Evolutionary conservation across 495 filamentous ascomycete species (phyloP).

Genomic region (Poronia punctata): DNA sequence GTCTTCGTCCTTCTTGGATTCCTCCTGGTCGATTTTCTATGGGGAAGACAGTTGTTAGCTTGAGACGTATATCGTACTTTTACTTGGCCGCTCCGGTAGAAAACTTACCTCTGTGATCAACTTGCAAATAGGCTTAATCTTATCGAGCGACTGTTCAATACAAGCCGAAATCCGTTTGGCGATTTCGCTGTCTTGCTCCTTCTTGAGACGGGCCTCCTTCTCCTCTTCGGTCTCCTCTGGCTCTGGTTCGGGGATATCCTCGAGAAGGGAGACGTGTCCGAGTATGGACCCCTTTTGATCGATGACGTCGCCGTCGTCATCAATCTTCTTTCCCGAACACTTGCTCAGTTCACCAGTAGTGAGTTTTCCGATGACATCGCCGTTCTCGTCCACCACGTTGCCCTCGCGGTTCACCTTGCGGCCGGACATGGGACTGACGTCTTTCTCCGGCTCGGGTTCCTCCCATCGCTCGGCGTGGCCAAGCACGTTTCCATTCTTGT

Average conservation of each 20-base stretch:
- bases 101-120: constrained; percentile 72
- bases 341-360: constrained; percentile 65
- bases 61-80: not conserved
- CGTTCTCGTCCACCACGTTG: constrained; percentile 73
- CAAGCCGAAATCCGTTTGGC: constrained; percentile 70
- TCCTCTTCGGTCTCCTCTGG: constrained; percentile 37
- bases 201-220: constrained; percentile 50
- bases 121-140: constrained; percentile 76
- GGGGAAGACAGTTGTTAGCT: constrained; percentile 2
- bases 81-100: not conserved
- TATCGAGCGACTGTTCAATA: constrained; percentile 72
- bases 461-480: constrained; percentile 79
- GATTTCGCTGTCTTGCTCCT: constrained; percentile 63
- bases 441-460: constrained; percentile 63
- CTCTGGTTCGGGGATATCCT: constrained; percentile 57
- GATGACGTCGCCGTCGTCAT: constrained; percentile 79
- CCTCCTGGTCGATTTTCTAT: constrained; percentile 71
- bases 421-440: constrained; percentile 57
- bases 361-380: constrained; percentile 72
- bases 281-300: constrained; percentile 75
- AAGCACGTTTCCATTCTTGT: constrained; percentile 75
- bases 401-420: constrained; percentile 75
- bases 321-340: constrained; percentile 70
- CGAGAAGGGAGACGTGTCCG: constrained; percentile 72
- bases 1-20: constrained; percentile 79